These are phyloP conservation scores for Capronia americana DNA, from an alignment of 2,329 filamentous ascomycete genomes.

Conservation along the genomic window DNA sequence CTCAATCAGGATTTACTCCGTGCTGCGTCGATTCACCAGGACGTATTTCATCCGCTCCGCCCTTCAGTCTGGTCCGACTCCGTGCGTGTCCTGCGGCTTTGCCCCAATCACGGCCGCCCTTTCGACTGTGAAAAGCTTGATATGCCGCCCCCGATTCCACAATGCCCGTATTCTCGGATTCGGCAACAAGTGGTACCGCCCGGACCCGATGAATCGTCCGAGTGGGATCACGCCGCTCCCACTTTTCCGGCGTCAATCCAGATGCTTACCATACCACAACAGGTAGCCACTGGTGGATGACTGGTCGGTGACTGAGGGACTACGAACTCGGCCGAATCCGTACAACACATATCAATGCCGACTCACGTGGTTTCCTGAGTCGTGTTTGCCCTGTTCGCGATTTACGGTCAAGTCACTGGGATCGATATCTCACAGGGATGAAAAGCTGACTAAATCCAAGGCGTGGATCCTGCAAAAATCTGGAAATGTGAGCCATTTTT, in stretches of 20 bases:
- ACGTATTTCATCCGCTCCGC: constrained; percentile 18
- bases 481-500: constrained; percentile 15
- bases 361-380: constrained; percentile 9
- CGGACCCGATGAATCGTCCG: constrained; percentile 20
- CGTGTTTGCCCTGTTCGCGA: neutral
- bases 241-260: constrained; percentile 7
- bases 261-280: constrained; percentile 2
- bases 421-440: neutral
- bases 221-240: constrained; percentile 7
- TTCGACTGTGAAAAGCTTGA: constrained; percentile 14
- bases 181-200: constrained; percentile 11
- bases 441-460: constrained; percentile 9
- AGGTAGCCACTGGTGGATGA: too few relatives aligned
- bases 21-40: neutral
- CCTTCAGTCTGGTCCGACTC: constrained; percentile 11
- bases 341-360: neutral
- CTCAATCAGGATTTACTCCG: neutral
- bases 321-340: constrained; percentile 17
- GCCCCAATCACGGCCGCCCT: constrained; percentile 4
- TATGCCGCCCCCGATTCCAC: neutral
- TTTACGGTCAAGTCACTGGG: neutral
- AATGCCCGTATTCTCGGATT: constrained; percentile 13
- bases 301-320: too few relatives aligned
- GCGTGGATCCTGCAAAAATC: neutral
- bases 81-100: constrained; percentile 8